Conservation (phyloP, 768 basidiomycete genomes). For the Gymnopilus dilepis region DNA sequence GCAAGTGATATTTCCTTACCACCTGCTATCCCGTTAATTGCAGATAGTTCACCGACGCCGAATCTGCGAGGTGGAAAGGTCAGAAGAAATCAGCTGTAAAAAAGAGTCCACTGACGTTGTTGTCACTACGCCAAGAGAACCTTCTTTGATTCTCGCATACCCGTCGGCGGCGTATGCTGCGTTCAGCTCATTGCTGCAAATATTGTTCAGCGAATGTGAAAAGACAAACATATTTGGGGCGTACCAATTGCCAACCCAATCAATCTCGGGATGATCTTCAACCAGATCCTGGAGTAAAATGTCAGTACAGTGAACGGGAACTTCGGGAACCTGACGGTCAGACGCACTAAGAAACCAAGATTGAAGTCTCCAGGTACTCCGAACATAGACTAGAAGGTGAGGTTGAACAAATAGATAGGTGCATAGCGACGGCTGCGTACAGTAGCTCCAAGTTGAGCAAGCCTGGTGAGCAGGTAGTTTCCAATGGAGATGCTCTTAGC, state of each 20-base stretch:
- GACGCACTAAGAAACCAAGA: constrained; percentile 60
- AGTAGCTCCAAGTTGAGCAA: constrained; percentile 68
- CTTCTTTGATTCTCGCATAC: constrained; percentile 86
- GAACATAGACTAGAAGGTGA: constrained; percentile 65
- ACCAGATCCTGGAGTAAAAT: constrained; percentile 69
- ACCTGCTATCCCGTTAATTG: constrained; percentile 84
- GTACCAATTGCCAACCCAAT: constrained; percentile 90
- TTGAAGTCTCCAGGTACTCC: constrained; percentile 92
- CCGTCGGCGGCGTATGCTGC: constrained; percentile 93
- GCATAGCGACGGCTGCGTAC: constrained; percentile 38
- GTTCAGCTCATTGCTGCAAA: constrained; percentile 77
- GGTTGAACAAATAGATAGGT: constrained; percentile 2
- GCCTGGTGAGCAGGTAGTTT: constrained; percentile 64
- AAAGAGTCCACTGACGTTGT: constrained; percentile 64
- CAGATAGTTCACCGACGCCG: constrained; percentile 93
- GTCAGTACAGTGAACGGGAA: no score
- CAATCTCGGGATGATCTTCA: constrained; percentile 76
- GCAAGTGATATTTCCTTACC: constrained; percentile 40
- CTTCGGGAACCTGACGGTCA: no score
- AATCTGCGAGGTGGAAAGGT: constrained; percentile 50
- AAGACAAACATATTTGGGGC: constrained; percentile 40
- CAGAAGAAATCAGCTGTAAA: neutral
- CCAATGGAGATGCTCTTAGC: constrained; percentile 55
- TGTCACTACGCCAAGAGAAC: constrained; percentile 69
- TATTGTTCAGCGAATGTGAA: constrained; percentile 25